Base-by-base conservation (phyloP, 306 rosid species). In the Acmispon strigosus region DNA sequence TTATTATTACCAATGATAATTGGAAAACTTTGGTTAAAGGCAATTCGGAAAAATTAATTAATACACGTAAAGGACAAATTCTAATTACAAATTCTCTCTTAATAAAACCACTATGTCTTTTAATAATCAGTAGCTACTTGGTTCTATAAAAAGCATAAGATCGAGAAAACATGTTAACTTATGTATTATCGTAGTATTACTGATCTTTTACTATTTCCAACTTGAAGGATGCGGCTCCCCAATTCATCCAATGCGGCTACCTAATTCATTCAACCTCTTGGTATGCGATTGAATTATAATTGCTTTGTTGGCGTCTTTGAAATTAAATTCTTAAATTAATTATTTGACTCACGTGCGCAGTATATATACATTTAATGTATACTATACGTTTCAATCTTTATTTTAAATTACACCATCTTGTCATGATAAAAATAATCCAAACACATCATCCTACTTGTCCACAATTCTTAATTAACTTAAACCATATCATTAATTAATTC, bases 391-490 rank as follows among this genome's bases (percentile, higher is more conserved):
- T 39, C 2, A 0, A 48, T 66, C 32, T 66, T 15, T 48, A 48
- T 15, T 48, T 63, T 17, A 47, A 66, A 16, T 32, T 16, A 10
- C 6, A 49, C 59, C 59, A 10, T 49, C 8, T 16, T 66, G 3
- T 47, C 4, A 29, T 1, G 15, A 66, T 47, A 15, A 9, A 66
- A 65, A 39, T 8, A 47, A 60, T 20, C 27, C 57, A 29, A 14
- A 16, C 42, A 49, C 60, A 41, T 50, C 11, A 39, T 39, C 69
- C 47, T 79, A 61, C 75, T 62, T 73, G 4, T 15, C 62, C 76
- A 68, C 44, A 44, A 52, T 53, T 74, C 56, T 15, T 42, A 56
- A 12, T 48, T 2, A n/a, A n/a, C n/a, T n/a, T n/a, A 3, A 18
- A 36, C 55, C 12, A 13, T 47, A 4, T 36, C 37, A 32, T 16